Evolutionary conservation across 1,284 basidiomycete species (phyloP), one percentile per base, ranked within the genome.

Genomic region (Tilletia caries): DNA sequence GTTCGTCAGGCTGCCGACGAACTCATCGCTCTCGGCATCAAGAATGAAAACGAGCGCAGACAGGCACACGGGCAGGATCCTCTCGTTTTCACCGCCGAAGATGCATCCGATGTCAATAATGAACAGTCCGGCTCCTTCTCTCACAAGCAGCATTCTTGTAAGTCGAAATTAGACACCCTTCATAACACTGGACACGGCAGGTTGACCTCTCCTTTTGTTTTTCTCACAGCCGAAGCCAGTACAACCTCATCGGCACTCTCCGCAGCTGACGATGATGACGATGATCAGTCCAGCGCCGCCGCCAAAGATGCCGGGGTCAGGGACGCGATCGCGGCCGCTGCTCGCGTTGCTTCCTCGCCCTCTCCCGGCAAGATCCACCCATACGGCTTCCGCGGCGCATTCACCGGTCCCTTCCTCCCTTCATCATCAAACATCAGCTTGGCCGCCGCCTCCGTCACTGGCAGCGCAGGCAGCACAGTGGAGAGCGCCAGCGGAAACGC

Each of bases 41-140:
- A 62, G 58, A 62, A 62, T 34, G 58, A 62, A 15, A 62, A 62
- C 33, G 58, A 62, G 58, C 58, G 58, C 13, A 33, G 58, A 23
- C 58, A 29, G 12, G 58, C 58, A 6, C 29, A 62, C 29, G 58
- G 58, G 15, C 58, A 62, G 34, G 13, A 27, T 32, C 58, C 58
- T 4, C 58, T 62, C 58, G 34, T 62, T 15, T 12, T 62, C 20
- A 15, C 58, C 12, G 32, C 27, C 4, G 58, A 33, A 18, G 58
- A 62, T 20, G 32, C 58, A 18, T 27, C 58, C n/a, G 23, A n/a
- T 27, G 23, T 15, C 25, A 54, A 29, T 29, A 25, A 25, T 2
- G 25, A 54, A 15, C 37, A 41, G 37, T 62, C 58, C 13, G 6
- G 13, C 29, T 18, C 32, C 58, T 23, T 29, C 32, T 62, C 6